A percentile compares a stretch with the other conserved stretches of the same genome.
These are phyloP conservation scores for Sclerotiophoma versabilis DNA, from an alignment of 2,329 filamentous ascomycete species.

Conservation along the genomic window DNA sequence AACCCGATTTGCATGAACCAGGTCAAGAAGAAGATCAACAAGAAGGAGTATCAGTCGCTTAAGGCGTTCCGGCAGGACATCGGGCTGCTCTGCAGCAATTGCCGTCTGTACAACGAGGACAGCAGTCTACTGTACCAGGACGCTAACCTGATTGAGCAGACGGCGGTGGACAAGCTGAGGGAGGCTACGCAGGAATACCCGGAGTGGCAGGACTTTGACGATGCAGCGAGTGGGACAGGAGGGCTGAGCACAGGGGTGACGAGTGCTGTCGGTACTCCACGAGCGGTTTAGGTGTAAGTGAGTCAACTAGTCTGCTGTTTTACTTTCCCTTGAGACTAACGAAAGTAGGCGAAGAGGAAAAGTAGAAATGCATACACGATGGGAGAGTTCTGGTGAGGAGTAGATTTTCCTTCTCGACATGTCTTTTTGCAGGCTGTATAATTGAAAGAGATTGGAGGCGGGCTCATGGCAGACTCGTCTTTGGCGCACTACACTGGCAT, in stretches of 20 bases:
- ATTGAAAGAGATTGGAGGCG: slow-evolving; percentile 19
- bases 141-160: slow-evolving; percentile 83
- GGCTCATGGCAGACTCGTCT: not conserved
- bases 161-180: slow-evolving; percentile 60
- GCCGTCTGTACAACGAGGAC: slow-evolving; percentile 95
- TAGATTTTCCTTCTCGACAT: slow-evolving; percentile 28
- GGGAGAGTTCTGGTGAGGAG: not conserved
- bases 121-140: slow-evolving; percentile 90
- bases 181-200: slow-evolving; percentile 63
- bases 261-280: slow-evolving; percentile 43
- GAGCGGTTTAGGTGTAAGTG: slow-evolving; percentile 26
- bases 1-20: slow-evolving; percentile 95
- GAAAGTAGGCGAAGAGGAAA: not conserved
- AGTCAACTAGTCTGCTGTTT: not conserved
- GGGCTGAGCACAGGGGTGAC: slow-evolving; percentile 48
- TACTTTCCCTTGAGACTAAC: not conserved
- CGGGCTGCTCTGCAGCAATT: slow-evolving; percentile 84
- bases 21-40: slow-evolving; percentile 94
- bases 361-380: not conserved
- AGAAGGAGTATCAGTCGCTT: slow-evolving; percentile 85
- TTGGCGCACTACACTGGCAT: not conserved
- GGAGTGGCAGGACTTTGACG: slow-evolving; percentile 65
- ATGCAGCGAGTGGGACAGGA: slow-evolving; percentile 58
- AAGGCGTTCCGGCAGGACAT: slow-evolving; percentile 85
- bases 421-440: slow-evolving; percentile 28